Conservation (phyloP, 1,284 basidiomycete species). For the Spongispora temasekensis region DNA sequence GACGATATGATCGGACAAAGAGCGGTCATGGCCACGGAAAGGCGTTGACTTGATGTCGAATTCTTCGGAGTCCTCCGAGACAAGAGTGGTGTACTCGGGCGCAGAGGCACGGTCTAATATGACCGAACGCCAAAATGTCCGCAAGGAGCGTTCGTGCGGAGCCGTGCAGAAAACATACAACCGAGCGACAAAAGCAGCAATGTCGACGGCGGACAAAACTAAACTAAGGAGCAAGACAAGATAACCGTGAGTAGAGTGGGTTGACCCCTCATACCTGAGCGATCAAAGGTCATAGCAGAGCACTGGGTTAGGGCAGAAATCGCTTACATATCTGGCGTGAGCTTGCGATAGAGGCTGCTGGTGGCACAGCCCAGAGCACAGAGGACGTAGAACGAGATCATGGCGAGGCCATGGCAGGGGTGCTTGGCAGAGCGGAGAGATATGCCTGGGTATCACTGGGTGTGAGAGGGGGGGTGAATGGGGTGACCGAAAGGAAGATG, state of each 20-base stretch:
- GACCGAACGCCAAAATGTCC: constrained; percentile 55
- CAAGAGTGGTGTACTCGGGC: constrained; percentile 56
- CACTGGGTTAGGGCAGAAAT: constrained; percentile 16
- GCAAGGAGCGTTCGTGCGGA: constrained; percentile 46
- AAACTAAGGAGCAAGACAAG: constrained; percentile 56
- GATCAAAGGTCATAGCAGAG: constrained; percentile 10
- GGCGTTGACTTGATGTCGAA: constrained; percentile 25
- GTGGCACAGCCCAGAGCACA: constrained; percentile 60
- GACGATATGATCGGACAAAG: constrained; percentile 51
- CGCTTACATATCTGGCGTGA: constrained; percentile 77
- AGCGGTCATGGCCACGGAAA: constrained; percentile 28
- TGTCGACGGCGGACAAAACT: constrained; percentile 60
- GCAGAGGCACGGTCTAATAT: constrained; percentile 47
- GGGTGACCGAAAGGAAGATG: not conserved
- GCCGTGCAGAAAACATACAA: constrained; percentile 48
- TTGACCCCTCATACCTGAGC: constrained; percentile 66
- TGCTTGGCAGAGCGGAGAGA: constrained; percentile 74
- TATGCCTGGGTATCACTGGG: constrained; percentile 52
- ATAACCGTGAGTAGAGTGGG: constrained; percentile 68
- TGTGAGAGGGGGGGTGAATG: not conserved
- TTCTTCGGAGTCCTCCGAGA: constrained; percentile 56
- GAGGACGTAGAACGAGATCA: constrained; percentile 59
- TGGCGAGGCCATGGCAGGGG: constrained; percentile 54
- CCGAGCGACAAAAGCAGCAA: constrained; percentile 49
- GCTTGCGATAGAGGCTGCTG: constrained; percentile 67